These are phyloP conservation scores for Diplodia sapinea DNA, from an alignment of 2,329 filamentous ascomycete genomes.

Conservation along the genomic window DNA sequence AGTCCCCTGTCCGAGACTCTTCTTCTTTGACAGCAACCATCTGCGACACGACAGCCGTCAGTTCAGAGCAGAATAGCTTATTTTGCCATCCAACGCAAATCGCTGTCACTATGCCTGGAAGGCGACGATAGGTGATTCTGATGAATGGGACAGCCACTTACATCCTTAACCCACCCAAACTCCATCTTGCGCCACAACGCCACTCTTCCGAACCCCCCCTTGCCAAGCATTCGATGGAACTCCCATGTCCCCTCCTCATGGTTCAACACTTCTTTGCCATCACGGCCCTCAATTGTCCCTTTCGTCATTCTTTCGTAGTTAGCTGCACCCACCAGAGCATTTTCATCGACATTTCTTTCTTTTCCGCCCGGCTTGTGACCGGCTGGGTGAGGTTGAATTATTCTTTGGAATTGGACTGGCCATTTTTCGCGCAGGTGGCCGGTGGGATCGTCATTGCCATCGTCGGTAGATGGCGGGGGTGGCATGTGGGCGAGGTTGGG, in stretches of 20 bases:
- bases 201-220: neutral
- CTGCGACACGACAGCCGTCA: neutral
- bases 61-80: neutral
- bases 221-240: neutral
- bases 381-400: too few relatives aligned
- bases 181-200: neutral
- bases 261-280: neutral
- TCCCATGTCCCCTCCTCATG: neutral
- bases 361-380: too few relatives aligned
- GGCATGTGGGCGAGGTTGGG: constrained; percentile 1
- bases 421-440: neutral
- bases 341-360: neutral
- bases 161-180: neutral
- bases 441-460: neutral
- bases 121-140: neutral
- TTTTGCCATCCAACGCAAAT: neutral
- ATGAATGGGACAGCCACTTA: neutral
- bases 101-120: neutral
- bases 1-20: neutral
- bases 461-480: too few relatives aligned
- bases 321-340: fast-evolving
- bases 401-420: neutral
- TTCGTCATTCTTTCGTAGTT: neutral
- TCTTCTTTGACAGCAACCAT: constrained; percentile 7
- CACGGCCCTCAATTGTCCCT: neutral